These are phyloP conservation scores for Cantharellus anzutake DNA, from an alignment of 768 basidiomycete genomes.

Conservation along the genomic window DNA sequence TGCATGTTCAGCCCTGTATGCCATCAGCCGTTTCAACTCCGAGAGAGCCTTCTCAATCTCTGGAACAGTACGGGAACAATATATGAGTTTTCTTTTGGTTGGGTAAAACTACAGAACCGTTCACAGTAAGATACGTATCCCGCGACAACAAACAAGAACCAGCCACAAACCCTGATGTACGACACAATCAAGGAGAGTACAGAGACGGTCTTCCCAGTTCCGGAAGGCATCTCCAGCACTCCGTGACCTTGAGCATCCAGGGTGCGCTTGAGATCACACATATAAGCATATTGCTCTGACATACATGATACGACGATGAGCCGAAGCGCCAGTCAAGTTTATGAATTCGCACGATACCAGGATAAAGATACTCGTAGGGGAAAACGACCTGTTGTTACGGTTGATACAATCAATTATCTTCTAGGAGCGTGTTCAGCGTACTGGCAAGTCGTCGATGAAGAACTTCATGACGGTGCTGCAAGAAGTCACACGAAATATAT, in stretches of 20 bases:
- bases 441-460: slow-evolving; percentile 62
- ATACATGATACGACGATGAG: slow-evolving; percentile 1
- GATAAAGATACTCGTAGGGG: slow-evolving; percentile 90
- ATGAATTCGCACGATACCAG: slow-evolving; percentile 30
- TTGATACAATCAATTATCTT: not conserved
- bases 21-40: slow-evolving; percentile 85
- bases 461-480: slow-evolving; percentile 59
- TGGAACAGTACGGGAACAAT: slow-evolving; percentile 97
- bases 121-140: not conserved
- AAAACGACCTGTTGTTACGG: slow-evolving; percentile 47
- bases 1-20: slow-evolving; percentile 43
- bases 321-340: not conserved
- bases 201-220: slow-evolving; percentile 97
- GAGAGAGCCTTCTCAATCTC: slow-evolving; percentile 97
- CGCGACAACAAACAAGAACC: not conserved
- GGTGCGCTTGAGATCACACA: slow-evolving; percentile 95
- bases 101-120: slow-evolving; percentile 60
- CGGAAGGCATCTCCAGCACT: slow-evolving; percentile 99
- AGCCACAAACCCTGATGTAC: slow-evolving; percentile 69
- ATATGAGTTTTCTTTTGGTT: slow-evolving; percentile 82
- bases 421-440: slow-evolving; percentile 18
- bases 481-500: too few species aligned
- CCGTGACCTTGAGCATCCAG: slow-evolving; percentile 95
- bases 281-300: slow-evolving; percentile 95
- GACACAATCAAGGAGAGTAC: slow-evolving; percentile 89